A percentile compares a stretch with the other conserved stretches of the same genome.
phyloP scores from a whole-genome alignment of 257 asterid species.

The Henckelia pumila region DNA sequence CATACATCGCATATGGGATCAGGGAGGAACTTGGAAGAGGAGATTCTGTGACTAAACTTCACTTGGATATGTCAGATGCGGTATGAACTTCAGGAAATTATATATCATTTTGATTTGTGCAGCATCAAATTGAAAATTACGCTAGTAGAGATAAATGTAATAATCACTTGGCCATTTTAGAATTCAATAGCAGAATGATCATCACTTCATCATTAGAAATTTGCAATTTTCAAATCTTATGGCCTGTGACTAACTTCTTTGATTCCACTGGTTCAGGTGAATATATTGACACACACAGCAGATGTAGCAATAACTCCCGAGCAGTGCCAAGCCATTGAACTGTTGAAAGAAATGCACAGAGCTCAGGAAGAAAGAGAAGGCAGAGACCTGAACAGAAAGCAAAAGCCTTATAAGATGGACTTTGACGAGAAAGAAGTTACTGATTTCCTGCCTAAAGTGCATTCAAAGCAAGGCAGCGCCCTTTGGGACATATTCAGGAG shows the following conservation, averaged over 20 bases:
- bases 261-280: constrained; percentile 52
- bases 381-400: constrained; percentile 20
- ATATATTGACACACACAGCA: constrained; percentile 83
- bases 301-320: constrained; percentile 54
- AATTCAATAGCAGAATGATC: neutral
- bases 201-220: too few relatives aligned
- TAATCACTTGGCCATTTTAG: neutral
- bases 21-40: constrained; percentile 86
- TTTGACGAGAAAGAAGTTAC: neutral
- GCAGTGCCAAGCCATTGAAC: constrained; percentile 54
- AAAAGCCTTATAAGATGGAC: neutral
- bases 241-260: constrained; percentile 1
- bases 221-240: neutral
- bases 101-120: neutral
- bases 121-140: neutral
- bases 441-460: constrained; percentile 20
- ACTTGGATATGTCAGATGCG: constrained; percentile 97
- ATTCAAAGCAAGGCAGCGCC: constrained; percentile 55
- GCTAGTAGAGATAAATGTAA: neutral
- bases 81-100: constrained; percentile 36
- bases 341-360: constrained; percentile 62
- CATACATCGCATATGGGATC: constrained; percentile 85
- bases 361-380: constrained; percentile 69
- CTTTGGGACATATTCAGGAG: constrained; percentile 94
- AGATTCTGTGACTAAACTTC: constrained; percentile 95